These are phyloP conservation scores for Cryptosporidium sp. DNA, from an alignment of 169 alveolate species.

Conservation along the genomic window DNA sequence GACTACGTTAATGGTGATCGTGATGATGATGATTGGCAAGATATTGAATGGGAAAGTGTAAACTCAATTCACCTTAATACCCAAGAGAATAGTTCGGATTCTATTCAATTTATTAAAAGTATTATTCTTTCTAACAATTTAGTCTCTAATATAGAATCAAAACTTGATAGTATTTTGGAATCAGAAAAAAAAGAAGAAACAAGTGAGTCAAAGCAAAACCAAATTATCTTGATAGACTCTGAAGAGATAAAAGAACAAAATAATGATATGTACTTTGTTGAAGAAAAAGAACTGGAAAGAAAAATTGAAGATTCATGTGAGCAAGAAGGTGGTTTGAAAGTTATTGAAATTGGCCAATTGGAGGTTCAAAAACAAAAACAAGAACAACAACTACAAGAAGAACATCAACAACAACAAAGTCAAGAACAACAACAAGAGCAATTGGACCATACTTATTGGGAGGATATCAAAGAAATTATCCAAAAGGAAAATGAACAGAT, in stretches of 20 bases:
- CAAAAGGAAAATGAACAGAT: neutral
- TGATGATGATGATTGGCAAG: slow-evolving; percentile 35
- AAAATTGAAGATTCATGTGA: neutral
- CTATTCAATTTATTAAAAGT: neutral
- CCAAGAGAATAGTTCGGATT: neutral
- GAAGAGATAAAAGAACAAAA: neutral
- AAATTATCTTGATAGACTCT: neutral
- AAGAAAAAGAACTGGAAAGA: neutral
- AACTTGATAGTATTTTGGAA: neutral
- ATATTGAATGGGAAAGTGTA: slow-evolving; percentile 41
- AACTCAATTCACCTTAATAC: neutral
- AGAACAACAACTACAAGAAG: too few relatives aligned
- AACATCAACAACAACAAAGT: neutral
- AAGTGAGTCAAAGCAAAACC: neutral
- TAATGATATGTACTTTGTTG: too few relatives aligned
- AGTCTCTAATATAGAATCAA: neutral
- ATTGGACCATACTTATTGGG: slow-evolving; percentile 5
- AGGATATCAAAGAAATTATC: slow-evolving; percentile 66
- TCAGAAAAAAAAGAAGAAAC: neutral
- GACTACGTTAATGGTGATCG: neutral
- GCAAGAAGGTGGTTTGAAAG: neutral
- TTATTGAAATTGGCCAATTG: neutral
- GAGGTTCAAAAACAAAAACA: neutral
- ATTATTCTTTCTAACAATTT: neutral
- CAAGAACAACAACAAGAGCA: neutral